Conservation (phyloP, 352 stramenopile species). For the Phytophthora macrochlamydospora region DNA sequence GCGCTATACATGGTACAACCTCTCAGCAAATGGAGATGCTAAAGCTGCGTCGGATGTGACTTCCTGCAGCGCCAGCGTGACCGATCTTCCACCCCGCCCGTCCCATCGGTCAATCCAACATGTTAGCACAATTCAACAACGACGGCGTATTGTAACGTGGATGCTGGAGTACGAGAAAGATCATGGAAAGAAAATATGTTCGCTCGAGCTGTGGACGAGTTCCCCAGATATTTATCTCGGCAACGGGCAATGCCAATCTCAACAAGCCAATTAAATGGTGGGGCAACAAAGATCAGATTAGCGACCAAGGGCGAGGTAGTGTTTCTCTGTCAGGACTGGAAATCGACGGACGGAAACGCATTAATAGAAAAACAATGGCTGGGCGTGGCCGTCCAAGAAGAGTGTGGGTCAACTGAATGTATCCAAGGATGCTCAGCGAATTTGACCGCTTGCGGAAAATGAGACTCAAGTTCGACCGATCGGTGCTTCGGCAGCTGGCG, state of each 20-base stretch:
- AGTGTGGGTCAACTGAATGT: constrained; percentile 12
- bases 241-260: background rate
- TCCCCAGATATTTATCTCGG: background rate
- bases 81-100: too few species aligned
- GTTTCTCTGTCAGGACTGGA: background rate
- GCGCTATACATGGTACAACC: too few species aligned
- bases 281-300: background rate
- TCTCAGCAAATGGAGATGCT: too few species aligned
- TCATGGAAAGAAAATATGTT: background rate
- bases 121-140: background rate
- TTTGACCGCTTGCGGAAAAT: constrained; percentile 14
- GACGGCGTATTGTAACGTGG: background rate
- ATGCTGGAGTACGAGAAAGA: background rate
- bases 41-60: too few species aligned
- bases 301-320: background rate
- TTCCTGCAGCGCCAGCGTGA: too few species aligned
- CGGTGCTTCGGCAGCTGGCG: constrained; percentile 11
- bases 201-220: background rate
- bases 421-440: constrained; percentile 1
- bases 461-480: constrained; percentile 9
- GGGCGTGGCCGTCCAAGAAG: constrained; percentile 1
- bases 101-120: background rate
- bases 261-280: background rate
- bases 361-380: constrained; percentile 4
- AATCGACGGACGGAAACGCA: background rate